Evolutionary conservation across 2,329 filamentous ascomycete species (phyloP), one percentile per base, ranked within the genome.

Genomic region (Monosporascus cannonballus): DNA sequence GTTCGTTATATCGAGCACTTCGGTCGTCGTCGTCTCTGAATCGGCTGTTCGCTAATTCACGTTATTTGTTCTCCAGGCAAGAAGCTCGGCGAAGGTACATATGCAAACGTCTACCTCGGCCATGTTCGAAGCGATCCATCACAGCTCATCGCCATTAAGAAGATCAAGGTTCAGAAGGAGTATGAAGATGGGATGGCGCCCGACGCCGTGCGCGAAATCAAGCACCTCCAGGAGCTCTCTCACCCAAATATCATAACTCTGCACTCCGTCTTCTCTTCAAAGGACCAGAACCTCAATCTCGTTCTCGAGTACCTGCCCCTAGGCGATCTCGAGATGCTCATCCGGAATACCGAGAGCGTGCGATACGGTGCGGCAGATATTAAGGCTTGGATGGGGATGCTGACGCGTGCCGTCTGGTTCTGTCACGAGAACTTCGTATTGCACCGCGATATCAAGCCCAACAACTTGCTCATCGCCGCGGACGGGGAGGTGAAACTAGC

Each of bases 371-470:
- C 84, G 11, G 88, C 89, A 18, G 94, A 99, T 70, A 91, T 97
- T 70, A 99, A 99, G 71, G 88, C 91, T 17, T 99, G 94, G 94
- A 96, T 96, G 86, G 89, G 89, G 58, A 97, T 97, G 94, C 80
- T 97, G n/a, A 83, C 82, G 27, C 85, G 93, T 42, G 94, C 89
- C 25, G 84, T 97, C 27, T 96, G 90, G 86, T 99, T 96, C 76
- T 97, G 94, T 71, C 94, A 99, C 71, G 89, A 92, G 67, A 95
- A 94, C 69, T 93, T 87, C 63, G 83, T 99, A 18, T 79, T 99
- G 30, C 94, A 99, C 73, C 89, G 94, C 62, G 94, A 99, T 76
- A 97, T 99, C 77, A 99, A 99, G 73, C 93, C 93, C 47, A 97
- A 97, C 81, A 99, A 99, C 75, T 76, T 97, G 71, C 79, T 99